Base-by-base conservation (phyloP, 2,329 filamentous ascomycete genomes). In the Hymenoscyphus repandus region DNA sequence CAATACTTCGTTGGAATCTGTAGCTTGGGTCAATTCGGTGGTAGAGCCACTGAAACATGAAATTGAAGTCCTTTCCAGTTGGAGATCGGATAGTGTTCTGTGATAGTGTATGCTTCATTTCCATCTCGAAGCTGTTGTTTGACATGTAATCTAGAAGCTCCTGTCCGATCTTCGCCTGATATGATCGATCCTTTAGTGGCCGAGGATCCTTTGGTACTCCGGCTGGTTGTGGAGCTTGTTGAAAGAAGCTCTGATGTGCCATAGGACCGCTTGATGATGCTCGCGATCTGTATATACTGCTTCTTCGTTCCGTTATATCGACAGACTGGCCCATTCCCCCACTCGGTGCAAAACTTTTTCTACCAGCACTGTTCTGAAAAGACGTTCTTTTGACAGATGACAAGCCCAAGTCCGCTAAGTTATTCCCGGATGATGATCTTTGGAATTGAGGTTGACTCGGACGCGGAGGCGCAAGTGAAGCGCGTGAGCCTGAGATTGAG, bases 21-120 rank as follows among this genome's bases (percentile, higher is more conserved):
- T 97, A 95, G 61, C 85, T 88, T 0, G 93, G 93, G 66, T 99
- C 93, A 65, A 99, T 95, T 51, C 90, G 87, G 64, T 90, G 89
- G 69, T 99, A 99, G 3, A 99, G 76, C 88, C 92, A 99, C 64
- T 97, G 90, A 65, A 99, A 99, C 78, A 99, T 95, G 69, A 82
- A 86, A 64, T 95, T 93, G 73, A 99, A 99, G 68, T 99, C 93
- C 66, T 99, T 99, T 62, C 97, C 92, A 1, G 92, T 99, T 0
- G 93, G 95, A 39, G 89, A 95, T 63, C 89, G 92, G 66, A 96
- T 84, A 6, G 90, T 88, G 62, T 96, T 96, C 57, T 88, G 86
- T 1, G 89, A 88, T n/a, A 99, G 75, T 1, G 83, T 86, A 68
- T 97, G 88, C 71, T 95, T 96, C 85, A 95, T 96, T 61, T 97